Conservation (phyloP, 2,329 filamentous ascomycete species). For the Ciborinia camelliae region DNA sequence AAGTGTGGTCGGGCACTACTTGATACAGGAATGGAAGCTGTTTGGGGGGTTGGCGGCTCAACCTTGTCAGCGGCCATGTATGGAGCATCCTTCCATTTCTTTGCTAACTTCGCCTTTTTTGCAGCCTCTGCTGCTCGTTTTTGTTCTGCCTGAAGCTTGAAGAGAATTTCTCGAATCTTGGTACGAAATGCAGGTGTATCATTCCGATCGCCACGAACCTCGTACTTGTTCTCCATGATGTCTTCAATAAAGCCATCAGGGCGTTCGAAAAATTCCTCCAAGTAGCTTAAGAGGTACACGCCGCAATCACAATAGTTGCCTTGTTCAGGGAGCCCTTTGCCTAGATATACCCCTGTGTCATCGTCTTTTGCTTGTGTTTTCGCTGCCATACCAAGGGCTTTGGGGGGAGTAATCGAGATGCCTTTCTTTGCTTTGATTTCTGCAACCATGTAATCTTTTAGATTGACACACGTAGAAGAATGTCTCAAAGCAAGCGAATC, state of each 20-base stretch:
- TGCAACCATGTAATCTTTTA: constrained; percentile 73
- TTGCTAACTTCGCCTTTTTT: not conserved
- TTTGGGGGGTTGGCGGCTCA: not conserved
- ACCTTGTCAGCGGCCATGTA: not conserved
- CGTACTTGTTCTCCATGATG: constrained; percentile 57
- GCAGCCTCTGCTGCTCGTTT: not conserved
- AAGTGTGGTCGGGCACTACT: constrained; percentile 13
- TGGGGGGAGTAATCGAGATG: constrained; percentile 35
- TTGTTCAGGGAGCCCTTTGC: constrained; percentile 66
- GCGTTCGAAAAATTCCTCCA: constrained; percentile 73
- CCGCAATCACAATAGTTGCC: constrained; percentile 87
- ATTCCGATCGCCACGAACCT: constrained; percentile 51
- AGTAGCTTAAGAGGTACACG: constrained; percentile 78
- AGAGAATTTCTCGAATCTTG: constrained; percentile 63
- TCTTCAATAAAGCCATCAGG: constrained; percentile 67
- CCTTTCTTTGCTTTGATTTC: constrained; percentile 65
- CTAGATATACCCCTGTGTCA: not conserved
- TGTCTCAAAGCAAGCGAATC: constrained; percentile 76
- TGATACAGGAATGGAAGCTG: constrained; percentile 4
- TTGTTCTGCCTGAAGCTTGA: constrained; percentile 59
- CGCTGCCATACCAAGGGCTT: constrained; percentile 59
- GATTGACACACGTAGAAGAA: constrained; percentile 57
- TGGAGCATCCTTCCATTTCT: not conserved
- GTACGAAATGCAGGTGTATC: constrained; percentile 57
- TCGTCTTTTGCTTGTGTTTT: constrained; percentile 38